Evolutionary conservation across 441 rosid species (phyloP), one percentile per base, ranked within the genome.

Genomic region (Adansonia madagascariensis): DNA sequence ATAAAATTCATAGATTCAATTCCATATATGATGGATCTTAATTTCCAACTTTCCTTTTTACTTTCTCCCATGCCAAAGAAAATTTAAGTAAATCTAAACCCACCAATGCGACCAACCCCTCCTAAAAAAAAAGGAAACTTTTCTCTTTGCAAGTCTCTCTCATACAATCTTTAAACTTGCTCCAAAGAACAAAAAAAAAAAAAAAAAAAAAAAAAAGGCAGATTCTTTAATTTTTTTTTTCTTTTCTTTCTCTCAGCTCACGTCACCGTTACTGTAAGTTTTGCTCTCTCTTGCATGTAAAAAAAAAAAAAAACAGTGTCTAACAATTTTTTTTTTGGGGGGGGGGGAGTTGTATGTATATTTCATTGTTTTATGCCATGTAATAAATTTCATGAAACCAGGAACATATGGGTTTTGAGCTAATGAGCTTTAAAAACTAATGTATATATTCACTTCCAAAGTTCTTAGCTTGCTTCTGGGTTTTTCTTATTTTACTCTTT

Each of bases 391-490:
- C 17, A 11, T 70, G 60, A 47, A 24, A 15, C 20, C 44, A 6
- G 44, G 74, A 50, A 70, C 6, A 35, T 35, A 18, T 7, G 46
- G 46, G 46, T 43, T 43, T 43, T 43, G 46, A 43, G 46, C 46
- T 43, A 43, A 63, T 63, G 47, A 18, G 61, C 41, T 52, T 71
- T 71, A 10, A 31, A 56, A 31, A 56, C 41, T 52, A 8, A 18
- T 50, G 35, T 73, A 39, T 73, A 39, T 59, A 12, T 78, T 83
- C 80, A 73, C 35, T 27, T 6, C 17, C 39, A 68, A 60, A 68
- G 75, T 50, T 73, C 71, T 44, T 62, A n/a, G 46, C 60, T 75
- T 66, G 71, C 61, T 7, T 49, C 59, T 75, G 61, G 78, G 78
- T 27, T 53, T 71, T 75, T 49, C 66, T 41, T 57, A 12, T 12